These are phyloP conservation scores for Grammothele lineata DNA, from an alignment of 768 basidiomycete species.

Conservation along the genomic window DNA sequence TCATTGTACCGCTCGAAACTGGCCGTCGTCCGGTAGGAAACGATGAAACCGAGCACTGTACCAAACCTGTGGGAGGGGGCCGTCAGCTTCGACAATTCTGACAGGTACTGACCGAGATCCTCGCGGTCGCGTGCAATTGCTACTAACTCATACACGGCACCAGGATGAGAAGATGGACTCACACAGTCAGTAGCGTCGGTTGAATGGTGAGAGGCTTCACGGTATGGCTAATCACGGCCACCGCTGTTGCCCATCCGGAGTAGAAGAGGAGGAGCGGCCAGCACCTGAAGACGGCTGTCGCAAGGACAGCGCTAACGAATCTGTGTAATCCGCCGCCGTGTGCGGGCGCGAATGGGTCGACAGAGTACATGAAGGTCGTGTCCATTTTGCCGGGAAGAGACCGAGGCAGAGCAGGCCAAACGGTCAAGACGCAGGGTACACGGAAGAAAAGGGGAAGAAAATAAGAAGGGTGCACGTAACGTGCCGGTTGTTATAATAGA, in stretches of 20 bases:
- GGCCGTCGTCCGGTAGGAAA: constrained; percentile 67
- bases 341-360: constrained; percentile 17
- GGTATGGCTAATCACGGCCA: constrained; percentile 48
- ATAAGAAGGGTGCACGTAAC: background rate
- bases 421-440: constrained; percentile 1
- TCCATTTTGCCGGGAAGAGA: constrained; percentile 10
- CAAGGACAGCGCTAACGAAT: constrained; percentile 27
- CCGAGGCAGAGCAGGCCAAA: background rate
- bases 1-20: constrained; percentile 78
- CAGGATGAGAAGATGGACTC: too few species aligned
- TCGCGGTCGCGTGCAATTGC: background rate
- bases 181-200: constrained; percentile 67
- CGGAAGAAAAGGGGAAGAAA: background rate
- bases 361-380: constrained; percentile 16
- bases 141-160: too few species aligned
- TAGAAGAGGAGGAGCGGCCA: constrained; percentile 70
- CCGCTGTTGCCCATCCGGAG: constrained; percentile 53
- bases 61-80: constrained; percentile 39
- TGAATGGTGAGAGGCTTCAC: constrained; percentile 42
- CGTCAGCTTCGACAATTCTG: too few species aligned
- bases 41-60: constrained; percentile 72
- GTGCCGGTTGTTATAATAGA: too few species aligned
- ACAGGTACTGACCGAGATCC: too few species aligned
- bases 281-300: constrained; percentile 49
- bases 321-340: constrained; percentile 7